phyloP scores from a whole-genome alignment of 2,329 filamentous ascomycete species.

The Botrytis pseudocinerea region DNA sequence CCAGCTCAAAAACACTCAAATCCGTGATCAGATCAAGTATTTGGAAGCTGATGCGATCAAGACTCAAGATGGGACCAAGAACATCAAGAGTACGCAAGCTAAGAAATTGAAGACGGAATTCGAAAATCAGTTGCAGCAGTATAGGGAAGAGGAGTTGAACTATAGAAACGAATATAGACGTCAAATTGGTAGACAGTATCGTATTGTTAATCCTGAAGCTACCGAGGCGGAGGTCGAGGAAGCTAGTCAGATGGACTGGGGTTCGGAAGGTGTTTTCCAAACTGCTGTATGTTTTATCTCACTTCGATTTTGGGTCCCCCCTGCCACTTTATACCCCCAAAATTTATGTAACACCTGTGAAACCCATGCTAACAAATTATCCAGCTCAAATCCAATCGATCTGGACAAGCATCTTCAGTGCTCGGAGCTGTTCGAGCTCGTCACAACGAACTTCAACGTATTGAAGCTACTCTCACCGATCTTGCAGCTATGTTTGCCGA shows the following conservation, averaged over 20 bases:
- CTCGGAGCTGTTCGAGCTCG: slow-evolving; percentile 78
- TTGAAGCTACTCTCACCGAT: slow-evolving; percentile 73
- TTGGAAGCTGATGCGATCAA: slow-evolving; percentile 70
- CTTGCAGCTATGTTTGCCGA: slow-evolving; percentile 71
- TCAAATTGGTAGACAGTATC: slow-evolving; percentile 77
- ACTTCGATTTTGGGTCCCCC: background rate
- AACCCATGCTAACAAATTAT: slow-evolving; percentile 15
- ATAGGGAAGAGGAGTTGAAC: slow-evolving; percentile 68
- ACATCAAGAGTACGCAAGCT: slow-evolving; percentile 70
- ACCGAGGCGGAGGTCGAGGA: slow-evolving; percentile 69
- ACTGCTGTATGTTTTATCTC: slow-evolving; percentile 62
- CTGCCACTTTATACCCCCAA: background rate
- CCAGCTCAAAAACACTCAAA: slow-evolving; percentile 70
- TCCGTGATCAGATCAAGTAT: slow-evolving; percentile 77
- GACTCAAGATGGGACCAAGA: slow-evolving; percentile 60
- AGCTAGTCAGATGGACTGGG: slow-evolving; percentile 70
- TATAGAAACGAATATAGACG: slow-evolving; percentile 73
- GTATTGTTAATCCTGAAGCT: slow-evolving; percentile 81
- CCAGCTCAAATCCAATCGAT: slow-evolving; percentile 73
- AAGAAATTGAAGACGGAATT: slow-evolving; percentile 74
- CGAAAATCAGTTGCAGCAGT: slow-evolving; percentile 68
- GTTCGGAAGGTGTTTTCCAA: slow-evolving; percentile 79
- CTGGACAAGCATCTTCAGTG: slow-evolving; percentile 69
- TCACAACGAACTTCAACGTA: slow-evolving; percentile 80
- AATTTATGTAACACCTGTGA: background rate